Evolutionary conservation across 1,284 basidiomycete species (phyloP).

Genomic region (Wolfiporia cocos): DNA sequence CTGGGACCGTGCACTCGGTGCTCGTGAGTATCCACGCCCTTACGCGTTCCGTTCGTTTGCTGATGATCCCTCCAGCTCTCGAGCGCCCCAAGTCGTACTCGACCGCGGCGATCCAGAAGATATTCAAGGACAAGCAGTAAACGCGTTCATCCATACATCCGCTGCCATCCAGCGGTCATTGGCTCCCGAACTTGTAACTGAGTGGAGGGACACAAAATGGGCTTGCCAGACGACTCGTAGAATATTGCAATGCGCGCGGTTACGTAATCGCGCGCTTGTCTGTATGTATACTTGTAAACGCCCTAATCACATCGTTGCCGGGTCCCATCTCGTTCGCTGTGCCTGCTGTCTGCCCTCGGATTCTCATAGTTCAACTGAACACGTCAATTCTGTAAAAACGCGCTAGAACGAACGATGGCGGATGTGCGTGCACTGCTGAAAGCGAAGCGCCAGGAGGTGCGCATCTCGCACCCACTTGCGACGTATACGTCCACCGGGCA

Average conservation of each 20-base stretch:
- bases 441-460: constrained; percentile 68
- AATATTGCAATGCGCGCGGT: too few relatives aligned
- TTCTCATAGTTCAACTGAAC: too few relatives aligned
- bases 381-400: too few relatives aligned
- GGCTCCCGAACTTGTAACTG: too few relatives aligned
- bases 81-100: constrained; percentile 88
- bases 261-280: too few relatives aligned
- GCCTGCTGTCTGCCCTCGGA: too few relatives aligned
- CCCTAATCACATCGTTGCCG: too few relatives aligned
- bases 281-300: too few relatives aligned
- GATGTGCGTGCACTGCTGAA: constrained; percentile 71
- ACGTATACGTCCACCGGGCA: constrained; percentile 58
- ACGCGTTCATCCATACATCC: neutral
- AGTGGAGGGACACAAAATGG: too few relatives aligned
- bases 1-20: constrained; percentile 95
- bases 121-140: constrained; percentile 54
- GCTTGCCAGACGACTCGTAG: too few relatives aligned
- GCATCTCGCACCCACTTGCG: constrained; percentile 67
- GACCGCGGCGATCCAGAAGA: constrained; percentile 67
- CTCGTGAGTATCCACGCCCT: constrained; percentile 49
- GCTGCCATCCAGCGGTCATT: neutral
- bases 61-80: constrained; percentile 43
- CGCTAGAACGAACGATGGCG: too few relatives aligned
- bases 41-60: neutral
- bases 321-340: too few relatives aligned